Base-by-base conservation (phyloP, 148 eudicot genomes). In the Nepenthes mirabilis region DNA sequence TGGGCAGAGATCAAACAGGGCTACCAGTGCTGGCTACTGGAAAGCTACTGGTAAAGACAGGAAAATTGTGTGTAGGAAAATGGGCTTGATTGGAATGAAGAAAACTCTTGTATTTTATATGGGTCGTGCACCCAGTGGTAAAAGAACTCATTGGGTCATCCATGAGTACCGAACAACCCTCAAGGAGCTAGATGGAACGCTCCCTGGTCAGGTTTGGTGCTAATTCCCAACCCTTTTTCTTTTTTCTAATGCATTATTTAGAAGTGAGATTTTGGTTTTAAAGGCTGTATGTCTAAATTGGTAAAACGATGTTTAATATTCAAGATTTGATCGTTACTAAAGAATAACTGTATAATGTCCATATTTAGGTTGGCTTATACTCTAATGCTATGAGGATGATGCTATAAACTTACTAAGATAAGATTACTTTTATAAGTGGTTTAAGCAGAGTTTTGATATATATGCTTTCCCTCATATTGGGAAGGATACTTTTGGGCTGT, bases 41-140 rank as follows among this genome's bases (percentile, higher is more conserved):
- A 94, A 94, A 51, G 99, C 99, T 1, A 94, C 99, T 9, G 99
- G 99, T 12, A 94, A 79, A 61, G 99, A 94, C 56, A 82, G 99
- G 82, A 65, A 65, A 32, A 86, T 94, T 37, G 82, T 72, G 61
- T 53, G 82, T 6, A 79, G 65, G 74, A 76, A 72, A 55, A 58
- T 62, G 67, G 81, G 72, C 6, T 55, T 66, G 62, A 87, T 94
- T 70, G 99, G 99, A 12, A 86, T 73, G 84, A 94, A 94, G 74
- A 94, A 94, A 79, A 86, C 99, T 13, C 79, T 94, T 67, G 99
- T 86, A 3, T 89, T 89, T 70, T 86, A 94, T 52, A 75, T 61
- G 6, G 99, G 99, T 8, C 91, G 99, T 60, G 97, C 99, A 59
- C 99, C 99, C 2, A 82, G 78, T 49, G 99, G 99, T 36, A 51